Conservation (phyloP, 805 yeast species). For the Saccharomycopsis fibuligera region DNA sequence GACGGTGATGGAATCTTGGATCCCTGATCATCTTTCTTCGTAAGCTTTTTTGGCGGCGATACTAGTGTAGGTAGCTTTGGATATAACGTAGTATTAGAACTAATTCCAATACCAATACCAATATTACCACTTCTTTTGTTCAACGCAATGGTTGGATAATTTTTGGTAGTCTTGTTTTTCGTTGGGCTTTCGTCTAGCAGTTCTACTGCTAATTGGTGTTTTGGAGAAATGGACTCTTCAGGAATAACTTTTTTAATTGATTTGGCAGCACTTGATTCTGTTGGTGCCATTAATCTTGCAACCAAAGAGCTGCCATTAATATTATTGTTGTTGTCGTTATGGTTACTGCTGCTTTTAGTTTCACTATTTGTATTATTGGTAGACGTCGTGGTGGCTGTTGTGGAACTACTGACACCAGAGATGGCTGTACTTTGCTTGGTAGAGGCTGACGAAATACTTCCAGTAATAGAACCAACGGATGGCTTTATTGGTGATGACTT, state of each 20-base stretch:
- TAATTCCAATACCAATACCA: background rate
- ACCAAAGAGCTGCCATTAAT: background rate
- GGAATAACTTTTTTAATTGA: background rate
- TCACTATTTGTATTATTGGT: background rate
- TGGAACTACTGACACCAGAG: background rate
- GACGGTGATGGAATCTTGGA: background rate
- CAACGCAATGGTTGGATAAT: background rate
- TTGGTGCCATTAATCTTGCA: slow-evolving; percentile 13
- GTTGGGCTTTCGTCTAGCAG: background rate
- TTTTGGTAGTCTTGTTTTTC: background rate
- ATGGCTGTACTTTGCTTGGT: background rate
- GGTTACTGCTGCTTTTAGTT: background rate
- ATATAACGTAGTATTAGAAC: background rate
- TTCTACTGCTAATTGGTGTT: background rate
- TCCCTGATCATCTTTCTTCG: background rate
- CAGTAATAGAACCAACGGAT: background rate
- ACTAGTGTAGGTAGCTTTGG: background rate
- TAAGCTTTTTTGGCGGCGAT: background rate
- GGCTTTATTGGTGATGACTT: background rate
- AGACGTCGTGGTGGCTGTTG: background rate
- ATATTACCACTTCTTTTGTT: background rate
- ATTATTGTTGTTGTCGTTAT: background rate
- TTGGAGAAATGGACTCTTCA: background rate
- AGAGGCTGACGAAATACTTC: background rate
- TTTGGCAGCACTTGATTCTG: slow-evolving; percentile 17